Percentiles rank a stretch among this genome's conserved stretches.
Conservation (phyloP, 108 stramenopile species). For the Fistulifera solaris region DNA sequence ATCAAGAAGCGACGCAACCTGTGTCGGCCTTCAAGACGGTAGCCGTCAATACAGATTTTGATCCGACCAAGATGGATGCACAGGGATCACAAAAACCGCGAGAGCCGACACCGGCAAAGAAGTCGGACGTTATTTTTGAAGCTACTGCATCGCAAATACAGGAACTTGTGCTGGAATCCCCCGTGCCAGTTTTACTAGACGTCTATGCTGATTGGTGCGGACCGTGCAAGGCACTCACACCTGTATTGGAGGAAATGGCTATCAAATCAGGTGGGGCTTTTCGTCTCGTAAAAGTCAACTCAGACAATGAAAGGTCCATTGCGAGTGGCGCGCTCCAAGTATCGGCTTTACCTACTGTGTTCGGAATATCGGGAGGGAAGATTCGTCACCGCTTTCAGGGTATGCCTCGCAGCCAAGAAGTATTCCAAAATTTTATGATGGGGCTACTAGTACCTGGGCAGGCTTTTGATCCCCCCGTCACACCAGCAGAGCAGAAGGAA, state of each 20-base stretch:
- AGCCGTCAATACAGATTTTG: conserved; percentile 61
- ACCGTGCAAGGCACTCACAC: conserved; percentile 76
- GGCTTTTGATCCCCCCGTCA: conserved; percentile 46
- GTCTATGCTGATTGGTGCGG: conserved; percentile 77
- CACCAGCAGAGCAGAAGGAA: conserved; percentile 38
- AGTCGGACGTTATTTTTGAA: conserved; percentile 74
- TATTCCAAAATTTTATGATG: conserved; percentile 77
- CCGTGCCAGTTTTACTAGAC: conserved; percentile 80
- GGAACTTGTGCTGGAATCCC: conserved; percentile 71
- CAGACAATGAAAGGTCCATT: conserved; percentile 66
- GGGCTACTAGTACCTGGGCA: conserved; percentile 52
- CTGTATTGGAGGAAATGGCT: conserved; percentile 77
- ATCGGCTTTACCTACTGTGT: conserved; percentile 76
- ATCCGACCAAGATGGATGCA: conserved; percentile 44
- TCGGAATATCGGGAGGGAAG: conserved; percentile 71
- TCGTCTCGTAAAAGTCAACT: conserved; percentile 80
- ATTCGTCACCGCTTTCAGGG: conserved; percentile 76
- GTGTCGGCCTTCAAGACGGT: conserved; percentile 14
- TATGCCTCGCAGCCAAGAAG: conserved; percentile 64
- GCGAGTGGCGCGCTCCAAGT: conserved; percentile 59
- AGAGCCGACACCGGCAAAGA: conserved; percentile 43
- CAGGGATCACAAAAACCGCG: conserved; percentile 13
- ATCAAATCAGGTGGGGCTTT: conserved; percentile 71
- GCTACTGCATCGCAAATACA: conserved; percentile 61
- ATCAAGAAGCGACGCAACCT: conserved; percentile 15